Evolutionary conservation across 1,139 yeast genomes (phyloP).

Genomic region (Hemisphaericaspora xylofermentans): DNA sequence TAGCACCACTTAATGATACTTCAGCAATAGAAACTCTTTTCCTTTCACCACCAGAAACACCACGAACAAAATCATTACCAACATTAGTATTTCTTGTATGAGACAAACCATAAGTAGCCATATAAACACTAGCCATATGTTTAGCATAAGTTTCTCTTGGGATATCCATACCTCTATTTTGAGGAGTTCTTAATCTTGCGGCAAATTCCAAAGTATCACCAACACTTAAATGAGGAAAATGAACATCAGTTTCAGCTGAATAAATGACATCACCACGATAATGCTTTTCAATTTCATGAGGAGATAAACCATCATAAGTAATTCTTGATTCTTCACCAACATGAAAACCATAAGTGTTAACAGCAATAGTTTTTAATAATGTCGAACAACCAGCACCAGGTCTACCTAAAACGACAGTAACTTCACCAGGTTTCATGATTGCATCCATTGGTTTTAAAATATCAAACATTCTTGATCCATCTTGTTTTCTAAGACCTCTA

Average conservation of each 20-base stretch:
- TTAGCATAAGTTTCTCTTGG: constrained; percentile 40
- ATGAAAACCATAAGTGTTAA: constrained; percentile 71
- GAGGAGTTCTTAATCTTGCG: constrained; percentile 42
- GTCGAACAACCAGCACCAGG: constrained; percentile 77
- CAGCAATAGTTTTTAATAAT: constrained; percentile 64
- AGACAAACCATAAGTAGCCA: constrained; percentile 42
- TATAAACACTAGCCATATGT: constrained; percentile 43
- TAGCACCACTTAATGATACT: constrained; percentile 37
- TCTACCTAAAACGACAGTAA: constrained; percentile 57
- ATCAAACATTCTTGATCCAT: constrained; percentile 21
- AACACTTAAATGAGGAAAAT: constrained; percentile 53
- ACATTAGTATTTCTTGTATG: constrained; percentile 37
- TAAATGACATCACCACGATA: constrained; percentile 47
- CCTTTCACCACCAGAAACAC: constrained; percentile 47
- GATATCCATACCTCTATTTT: constrained; percentile 34
- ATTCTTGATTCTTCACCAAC: constrained; percentile 49
- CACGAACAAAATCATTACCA: constrained; percentile 38
- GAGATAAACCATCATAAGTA: constrained; percentile 34
- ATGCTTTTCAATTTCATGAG: constrained; percentile 25
- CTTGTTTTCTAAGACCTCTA: constrained; percentile 32
- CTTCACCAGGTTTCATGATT: constrained; percentile 57
- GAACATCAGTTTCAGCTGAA: constrained; percentile 53
- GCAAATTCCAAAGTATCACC: constrained; percentile 52
- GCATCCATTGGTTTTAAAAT: constrained; percentile 38
- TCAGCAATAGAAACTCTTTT: constrained; percentile 48